phyloP scores from a whole-genome alignment of 495 filamentous ascomycete species.

The Parachaetomium inaequale region DNA sequence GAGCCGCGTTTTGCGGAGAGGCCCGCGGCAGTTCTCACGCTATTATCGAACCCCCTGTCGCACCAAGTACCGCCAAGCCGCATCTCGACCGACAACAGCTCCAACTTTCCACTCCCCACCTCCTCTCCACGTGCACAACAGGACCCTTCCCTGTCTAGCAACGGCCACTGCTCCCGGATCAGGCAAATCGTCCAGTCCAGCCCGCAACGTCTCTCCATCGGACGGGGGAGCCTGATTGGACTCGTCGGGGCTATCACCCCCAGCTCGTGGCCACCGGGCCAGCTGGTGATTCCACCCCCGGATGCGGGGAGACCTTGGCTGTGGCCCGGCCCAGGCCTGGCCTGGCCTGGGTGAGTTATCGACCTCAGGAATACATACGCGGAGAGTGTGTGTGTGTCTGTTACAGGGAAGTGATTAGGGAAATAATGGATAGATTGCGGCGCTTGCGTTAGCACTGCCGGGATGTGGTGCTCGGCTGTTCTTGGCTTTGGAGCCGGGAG shows the following conservation, averaged over 20 bases:
- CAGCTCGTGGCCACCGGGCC: not conserved
- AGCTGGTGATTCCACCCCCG: constrained; percentile 3
- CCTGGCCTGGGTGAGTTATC: not conserved
- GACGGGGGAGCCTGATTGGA: constrained; percentile 1
- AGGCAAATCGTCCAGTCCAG: constrained; percentile 1
- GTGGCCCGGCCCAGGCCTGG: not conserved
- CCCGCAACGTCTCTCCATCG: constrained; percentile 3
- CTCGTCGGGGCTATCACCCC: not conserved
- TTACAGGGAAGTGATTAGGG: not conserved
- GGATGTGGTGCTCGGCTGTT: not conserved
- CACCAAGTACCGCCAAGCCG: not conserved
- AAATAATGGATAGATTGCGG: not conserved
- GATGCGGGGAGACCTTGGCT: constrained; percentile 12
- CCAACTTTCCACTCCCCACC: not conserved
- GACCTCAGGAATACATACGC: not conserved
- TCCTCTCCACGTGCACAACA: constrained; percentile 6
- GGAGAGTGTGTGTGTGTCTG: not conserved
- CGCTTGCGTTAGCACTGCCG: not conserved
- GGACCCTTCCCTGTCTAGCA: not conserved
- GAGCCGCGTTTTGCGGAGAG: constrained; percentile 4
- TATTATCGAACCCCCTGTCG: not conserved
- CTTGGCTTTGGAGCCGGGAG: not conserved
- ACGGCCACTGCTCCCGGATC: constrained; percentile 8
- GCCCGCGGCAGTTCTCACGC: constrained; percentile 4
- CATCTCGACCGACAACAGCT: constrained; percentile 7